Conservation (phyloP, 2,329 filamentous ascomycete species). For the Fusarium nygamai region DNA sequence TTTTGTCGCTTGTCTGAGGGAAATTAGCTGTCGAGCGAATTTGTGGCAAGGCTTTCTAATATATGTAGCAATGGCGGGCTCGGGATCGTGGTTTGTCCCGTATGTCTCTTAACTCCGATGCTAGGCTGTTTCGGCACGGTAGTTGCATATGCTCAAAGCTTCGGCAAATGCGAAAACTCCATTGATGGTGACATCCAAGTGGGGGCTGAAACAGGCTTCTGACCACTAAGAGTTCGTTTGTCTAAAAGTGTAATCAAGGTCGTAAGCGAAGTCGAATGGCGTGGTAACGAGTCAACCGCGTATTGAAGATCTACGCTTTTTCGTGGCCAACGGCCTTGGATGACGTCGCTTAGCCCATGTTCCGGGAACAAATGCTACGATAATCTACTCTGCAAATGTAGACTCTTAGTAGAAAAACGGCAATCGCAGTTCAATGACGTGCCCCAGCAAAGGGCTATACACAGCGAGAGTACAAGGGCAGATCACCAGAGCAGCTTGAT, state of each 20-base stretch:
- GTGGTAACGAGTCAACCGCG: background rate
- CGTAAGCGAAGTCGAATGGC: background rate
- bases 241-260: background rate
- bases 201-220: background rate
- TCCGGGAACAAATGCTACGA: background rate
- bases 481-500: too few relatives aligned
- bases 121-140: background rate
- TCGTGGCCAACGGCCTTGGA: background rate
- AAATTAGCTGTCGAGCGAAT: fast-evolving
- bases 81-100: background rate
- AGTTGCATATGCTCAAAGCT: background rate
- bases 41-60: fast-evolving
- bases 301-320: too few relatives aligned
- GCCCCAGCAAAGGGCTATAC: background rate
- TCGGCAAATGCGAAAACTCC: background rate
- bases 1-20: fast-evolving
- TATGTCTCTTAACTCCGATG: background rate
- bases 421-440: fast-evolving
- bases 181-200: background rate
- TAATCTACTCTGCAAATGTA: fast-evolving
- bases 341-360: fast-evolving
- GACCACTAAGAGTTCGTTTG: background rate
- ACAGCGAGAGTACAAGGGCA: too few relatives aligned
- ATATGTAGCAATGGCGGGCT: background rate
- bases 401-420: fast-evolving